These are phyloP conservation scores for Globisporangium abappressorium DNA, from an alignment of 352 stramenopile species.

Conservation along the genomic window DNA sequence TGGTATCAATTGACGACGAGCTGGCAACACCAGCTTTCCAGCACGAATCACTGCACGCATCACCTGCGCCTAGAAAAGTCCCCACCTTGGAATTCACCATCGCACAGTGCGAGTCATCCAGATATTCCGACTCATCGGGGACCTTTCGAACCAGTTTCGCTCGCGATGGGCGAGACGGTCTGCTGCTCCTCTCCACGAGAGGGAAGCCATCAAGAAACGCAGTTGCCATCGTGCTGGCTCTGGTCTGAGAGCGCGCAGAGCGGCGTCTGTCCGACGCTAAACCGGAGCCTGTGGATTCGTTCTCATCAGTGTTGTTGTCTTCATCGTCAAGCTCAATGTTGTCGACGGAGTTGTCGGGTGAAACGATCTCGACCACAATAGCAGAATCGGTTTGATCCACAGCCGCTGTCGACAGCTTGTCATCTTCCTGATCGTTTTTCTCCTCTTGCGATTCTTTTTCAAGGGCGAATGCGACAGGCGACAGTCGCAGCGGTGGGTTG, in stretches of 20 bases:
- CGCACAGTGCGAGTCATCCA: constrained; percentile 56
- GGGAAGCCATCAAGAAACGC: constrained; percentile 41
- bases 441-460: neutral
- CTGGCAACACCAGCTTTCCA: constrained; percentile 28
- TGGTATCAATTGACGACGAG: neutral
- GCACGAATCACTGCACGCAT: constrained; percentile 38
- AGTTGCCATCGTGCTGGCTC: constrained; percentile 52
- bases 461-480: constrained; percentile 23
- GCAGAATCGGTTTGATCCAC: neutral
- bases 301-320: constrained; percentile 3
- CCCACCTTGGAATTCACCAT: constrained; percentile 44
- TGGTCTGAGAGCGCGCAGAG: constrained; percentile 53
- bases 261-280: constrained; percentile 41
- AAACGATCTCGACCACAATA: neutral
- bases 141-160: constrained; percentile 26
- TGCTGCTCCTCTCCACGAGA: constrained; percentile 22
- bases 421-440: neutral
- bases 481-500: constrained; percentile 47
- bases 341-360: neutral
- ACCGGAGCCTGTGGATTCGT: constrained; percentile 12
- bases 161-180: constrained; percentile 23
- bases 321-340: constrained; percentile 8
- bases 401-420: neutral
- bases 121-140: constrained; percentile 56
- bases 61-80: constrained; percentile 28